Evolutionary conservation across 1,284 basidiomycete species (phyloP), one percentile per base, ranked within the genome.

Genomic region (Ustilago shanxiensis): DNA sequence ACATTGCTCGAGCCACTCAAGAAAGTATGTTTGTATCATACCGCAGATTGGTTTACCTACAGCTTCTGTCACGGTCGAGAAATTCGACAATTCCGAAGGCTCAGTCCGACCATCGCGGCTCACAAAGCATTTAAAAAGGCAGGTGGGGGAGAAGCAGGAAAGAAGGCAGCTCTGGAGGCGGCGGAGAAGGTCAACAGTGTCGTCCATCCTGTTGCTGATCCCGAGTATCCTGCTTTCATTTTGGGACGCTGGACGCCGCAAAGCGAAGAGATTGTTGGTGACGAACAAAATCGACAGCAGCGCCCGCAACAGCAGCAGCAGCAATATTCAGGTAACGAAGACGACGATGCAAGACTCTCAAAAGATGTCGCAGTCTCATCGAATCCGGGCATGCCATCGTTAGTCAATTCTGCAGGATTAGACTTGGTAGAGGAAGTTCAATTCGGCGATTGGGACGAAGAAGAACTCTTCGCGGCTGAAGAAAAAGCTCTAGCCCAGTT

Each of bases 1-100:
- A n/a, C 24, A 1, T 58, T 83, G 24, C 66, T 84, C 6, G 75
- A 79, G 9, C 82, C 82, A 0, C 56, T 84, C 26, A 79, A 81
- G 58, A 60, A 69, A 16, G 49, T 55, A 3, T 84, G 82, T 39
- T 70, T 84, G 41, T 84, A 79, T 45, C 78, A 82, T 51, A 79
- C 72, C 18, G 29, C 69, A 8, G 81, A 83, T 35, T 84, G 82
- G 82, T 84, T 84, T 61, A 83, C 81, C 33, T 84, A 84, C 65
- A 60, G 68, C 37, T 79, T 80, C 74, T 84, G 82, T 58, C 75
- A 83, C 20, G 82, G 82, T 5, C 58, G 63, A 26, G 60, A 71
- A 49, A 64, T 84, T 16, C 66, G 75, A 1, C 82, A 84, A 52
- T 84, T 84, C 54, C 44, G 71, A 2, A 72, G 73, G 10, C 64